Evolutionary conservation across 2,329 filamentous ascomycete species (phyloP), one percentile per base, ranked within the genome.

Genomic region (Penicillium sp.): DNA sequence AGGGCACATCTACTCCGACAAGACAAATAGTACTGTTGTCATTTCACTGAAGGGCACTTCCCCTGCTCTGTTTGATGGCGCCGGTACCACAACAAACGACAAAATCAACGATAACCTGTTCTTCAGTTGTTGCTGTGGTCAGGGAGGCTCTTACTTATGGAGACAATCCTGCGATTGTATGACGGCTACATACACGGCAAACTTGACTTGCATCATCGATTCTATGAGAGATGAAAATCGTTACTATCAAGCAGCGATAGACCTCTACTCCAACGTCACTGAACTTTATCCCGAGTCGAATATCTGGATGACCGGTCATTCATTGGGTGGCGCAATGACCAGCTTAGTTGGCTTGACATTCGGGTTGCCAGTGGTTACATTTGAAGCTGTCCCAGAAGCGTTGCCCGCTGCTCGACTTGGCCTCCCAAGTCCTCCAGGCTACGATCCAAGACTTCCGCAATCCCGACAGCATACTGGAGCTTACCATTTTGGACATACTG

Each of bases 71-170:
- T 97, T 96, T 65, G 92, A 97, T 68, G 93, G 93, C n/a, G 88
- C 92, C 31, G 92, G 91, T 43, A 97, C 93, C 1, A 97, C 92
- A 0, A 95, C 90, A 22, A 95, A 95, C 60, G 93, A 99, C 74
- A 99, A 99, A 74, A 77, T 91, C 64, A 99, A 97, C 68, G 93
- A 99, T 72, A 99, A 99, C 66, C 78, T 99, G 9, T 95, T 95
- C 72, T 96, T 96, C 74, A 95, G 91, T 65, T 99, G 93, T 73
- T 99, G 93, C 71, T 99, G 93, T 71, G 93, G 84, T 3, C 90
- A 96, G 72, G 91, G 95, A 61, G 90, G 91, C 0, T 89, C 90
- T 56, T 90, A 85, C 73, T 83, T 90, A 13, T 96, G 90, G 86
- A 85, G 88, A 53, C 87, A 95, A 66, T 90, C 95, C 48, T 99